These are phyloP conservation scores for Geoglossum glabrum DNA, from an alignment of 495 filamentous ascomycete species.

Conservation along the genomic window DNA sequence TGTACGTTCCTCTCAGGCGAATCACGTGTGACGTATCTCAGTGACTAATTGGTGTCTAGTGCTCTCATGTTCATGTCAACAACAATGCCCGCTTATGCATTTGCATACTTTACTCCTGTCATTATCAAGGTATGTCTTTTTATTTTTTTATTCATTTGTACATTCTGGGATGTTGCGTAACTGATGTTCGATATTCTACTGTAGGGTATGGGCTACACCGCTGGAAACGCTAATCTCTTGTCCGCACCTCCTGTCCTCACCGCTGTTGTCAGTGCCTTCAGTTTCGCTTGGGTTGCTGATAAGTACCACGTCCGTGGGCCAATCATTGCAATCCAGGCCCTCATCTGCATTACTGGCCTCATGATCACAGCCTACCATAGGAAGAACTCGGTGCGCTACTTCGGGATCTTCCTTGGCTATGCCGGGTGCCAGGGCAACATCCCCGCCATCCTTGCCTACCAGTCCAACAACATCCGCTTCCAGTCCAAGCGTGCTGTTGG, in stretches of 20 bases:
- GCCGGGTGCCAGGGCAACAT: conserved; percentile 24
- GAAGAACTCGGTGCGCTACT: conserved; percentile 44
- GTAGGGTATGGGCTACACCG: conserved; percentile 28
- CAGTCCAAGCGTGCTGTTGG: conserved; percentile 77
- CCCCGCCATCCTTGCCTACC: conserved; percentile 47
- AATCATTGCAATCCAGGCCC: conserved; percentile 35
- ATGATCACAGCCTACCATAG: conserved; percentile 39
- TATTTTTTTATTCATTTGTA: too few species aligned
- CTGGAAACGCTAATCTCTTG: conserved; percentile 59
- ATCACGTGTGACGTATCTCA: neutral
- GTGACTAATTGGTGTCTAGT: conserved; percentile 25
- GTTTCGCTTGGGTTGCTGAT: conserved; percentile 48
- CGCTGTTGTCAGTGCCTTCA: conserved; percentile 51
- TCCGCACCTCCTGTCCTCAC: conserved; percentile 64
- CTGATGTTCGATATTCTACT: neutral
- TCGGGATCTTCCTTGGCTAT: conserved; percentile 52
- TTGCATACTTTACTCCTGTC: conserved; percentile 28
- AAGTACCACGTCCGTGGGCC: conserved; percentile 54
- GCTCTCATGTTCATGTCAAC: conserved; percentile 82
- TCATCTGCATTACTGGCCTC: conserved; percentile 48
- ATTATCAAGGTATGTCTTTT: conserved; percentile 51
- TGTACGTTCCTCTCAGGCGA: neutral
- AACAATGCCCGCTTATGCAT: conserved; percentile 69
- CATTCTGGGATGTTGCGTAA: too few species aligned
- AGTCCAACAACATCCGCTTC: conserved; percentile 80